phyloP scores from a whole-genome alignment of 2,329 filamentous ascomycete genomes.

The Pestalotiopsis sp. region DNA sequence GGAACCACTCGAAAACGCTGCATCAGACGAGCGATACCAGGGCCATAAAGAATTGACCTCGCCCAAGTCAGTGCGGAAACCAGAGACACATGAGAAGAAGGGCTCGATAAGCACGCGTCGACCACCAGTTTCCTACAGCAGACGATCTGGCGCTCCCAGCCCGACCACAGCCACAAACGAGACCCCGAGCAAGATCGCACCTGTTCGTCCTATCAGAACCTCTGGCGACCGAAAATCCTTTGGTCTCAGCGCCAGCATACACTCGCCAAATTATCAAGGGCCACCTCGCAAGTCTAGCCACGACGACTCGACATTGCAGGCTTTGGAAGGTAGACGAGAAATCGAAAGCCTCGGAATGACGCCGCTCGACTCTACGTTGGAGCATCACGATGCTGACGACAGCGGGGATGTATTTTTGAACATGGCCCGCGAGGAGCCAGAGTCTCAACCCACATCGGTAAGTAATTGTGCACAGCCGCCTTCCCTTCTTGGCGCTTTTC shows the following conservation, averaged over 20 bases:
- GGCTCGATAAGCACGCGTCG: constrained; percentile 39
- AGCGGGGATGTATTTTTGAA: constrained; percentile 61
- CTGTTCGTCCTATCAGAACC: constrained; percentile 59
- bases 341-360: constrained; percentile 41
- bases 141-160: constrained; percentile 34
- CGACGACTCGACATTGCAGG: constrained; percentile 53
- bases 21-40: constrained; percentile 37
- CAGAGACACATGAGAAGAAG: constrained; percentile 52
- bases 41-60: constrained; percentile 51
- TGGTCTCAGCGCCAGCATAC: constrained; percentile 53
- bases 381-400: constrained; percentile 49
- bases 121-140: constrained; percentile 54
- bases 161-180: constrained; percentile 26
- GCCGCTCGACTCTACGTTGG: constrained; percentile 41
- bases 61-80: constrained; percentile 46
- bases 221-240: constrained; percentile 60
- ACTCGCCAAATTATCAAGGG: constrained; percentile 46
- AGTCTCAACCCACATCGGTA: constrained; percentile 42
- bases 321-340: constrained; percentile 49
- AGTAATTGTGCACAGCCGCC: constrained; percentile 32
- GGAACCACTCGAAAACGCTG: constrained; percentile 28
- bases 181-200: constrained; percentile 42
- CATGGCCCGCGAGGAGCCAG: constrained; percentile 56
- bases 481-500: not conserved
- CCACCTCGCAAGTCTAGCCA: constrained; percentile 44